A percentile compares a stretch with the other conserved stretches of the same genome.
Conservation (phyloP, 2,329 filamentous ascomycete species). For the Intubia oerlemansii region DNA sequence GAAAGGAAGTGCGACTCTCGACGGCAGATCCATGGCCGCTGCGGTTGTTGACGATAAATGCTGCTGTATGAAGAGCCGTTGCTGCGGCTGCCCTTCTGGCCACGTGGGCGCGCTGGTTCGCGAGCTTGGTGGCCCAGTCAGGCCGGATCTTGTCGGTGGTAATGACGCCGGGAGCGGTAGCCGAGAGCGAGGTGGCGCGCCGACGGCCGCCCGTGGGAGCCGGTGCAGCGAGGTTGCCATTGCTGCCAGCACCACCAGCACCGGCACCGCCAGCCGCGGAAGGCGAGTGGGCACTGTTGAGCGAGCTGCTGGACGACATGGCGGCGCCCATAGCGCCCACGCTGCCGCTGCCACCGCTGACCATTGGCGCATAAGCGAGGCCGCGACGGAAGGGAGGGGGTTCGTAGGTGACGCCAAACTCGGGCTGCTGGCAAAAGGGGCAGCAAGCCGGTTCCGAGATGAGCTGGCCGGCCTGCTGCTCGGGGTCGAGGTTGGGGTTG, state of each 20-base stretch:
- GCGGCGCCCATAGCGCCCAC: constrained; percentile 35
- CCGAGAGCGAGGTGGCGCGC: constrained; percentile 45
- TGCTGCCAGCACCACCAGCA: no score
- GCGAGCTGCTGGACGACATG: constrained; percentile 70
- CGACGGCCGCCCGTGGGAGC: constrained; percentile 14
- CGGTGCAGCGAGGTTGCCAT: no score
- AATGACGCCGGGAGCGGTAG: constrained; percentile 65
- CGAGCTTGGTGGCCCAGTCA: constrained; percentile 83
- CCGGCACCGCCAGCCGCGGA: no score
- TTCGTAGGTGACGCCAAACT: constrained; percentile 92
- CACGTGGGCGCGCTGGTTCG: constrained; percentile 65
- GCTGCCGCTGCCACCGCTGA: constrained; percentile 21
- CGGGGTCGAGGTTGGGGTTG: constrained; percentile 16
- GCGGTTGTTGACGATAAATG: constrained; percentile 62
- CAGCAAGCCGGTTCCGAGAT: constrained; percentile 84
- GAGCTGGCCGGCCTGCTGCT: constrained; percentile 39
- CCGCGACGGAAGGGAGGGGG: constrained; percentile 76
- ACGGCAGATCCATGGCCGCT: no score
- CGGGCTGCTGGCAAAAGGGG: constrained; percentile 84
- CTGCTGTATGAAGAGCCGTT: constrained; percentile 83
- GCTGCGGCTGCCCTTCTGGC: constrained; percentile 76
- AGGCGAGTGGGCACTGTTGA: constrained; percentile 36
- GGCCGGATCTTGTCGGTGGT: constrained; percentile 84
- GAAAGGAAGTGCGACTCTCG: no score
- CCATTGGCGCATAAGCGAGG: constrained; percentile 47